Evolutionary conservation across 2,329 filamentous ascomycete genomes (phyloP), one percentile per base, ranked within the genome.

Genomic region (Allantophomopsis lycopodina): DNA sequence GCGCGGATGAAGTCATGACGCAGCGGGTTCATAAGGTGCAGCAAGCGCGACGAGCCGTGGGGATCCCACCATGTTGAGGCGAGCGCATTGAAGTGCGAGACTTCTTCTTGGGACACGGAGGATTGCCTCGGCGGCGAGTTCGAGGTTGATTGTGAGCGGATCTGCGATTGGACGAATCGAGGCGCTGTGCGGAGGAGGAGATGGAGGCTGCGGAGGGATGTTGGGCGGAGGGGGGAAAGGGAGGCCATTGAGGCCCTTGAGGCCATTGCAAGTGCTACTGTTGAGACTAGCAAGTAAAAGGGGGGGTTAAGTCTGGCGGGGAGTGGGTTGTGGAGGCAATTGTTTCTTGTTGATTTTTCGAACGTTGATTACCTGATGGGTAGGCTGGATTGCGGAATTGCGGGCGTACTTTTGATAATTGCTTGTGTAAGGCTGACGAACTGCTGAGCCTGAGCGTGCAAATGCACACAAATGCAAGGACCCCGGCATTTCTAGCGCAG

Each of bases 31-130:
- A 98, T 96, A 49, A 94, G 79, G 61, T 98, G 91, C 2, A 98
- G 76, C 42, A 95, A 77, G 32, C 89, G 78, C 4, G 87, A 95
- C 6, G 89, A 81, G 38, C 91, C 91, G 55, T 94, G 79, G 1
- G 89, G 84, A 61, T 96, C 88, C 91, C 91, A 98, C 91, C 91
- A 98, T 52, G 81, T 81, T 48, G 83, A 84, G 48, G 91, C 91
- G 53, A 98, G 84, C 46, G 78, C 77, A 55, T 87, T 87, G 73
- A 98, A 98, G 66, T 98, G 91, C 14, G 83, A 83, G 47, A 98
- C 76, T 65, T 98, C 89, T 48, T 80, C 75, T 39, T 83, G 73
- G 53, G 93, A 93, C 61, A 98, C 84, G 40, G 84, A 87, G 36
- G 81, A 77, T 42, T 7, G 46, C 50, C 37, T 41, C 50, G 10